Evolutionary conservation across 2,329 filamentous ascomycete species (phyloP).

Genomic region (Fonsecaea erecta): DNA sequence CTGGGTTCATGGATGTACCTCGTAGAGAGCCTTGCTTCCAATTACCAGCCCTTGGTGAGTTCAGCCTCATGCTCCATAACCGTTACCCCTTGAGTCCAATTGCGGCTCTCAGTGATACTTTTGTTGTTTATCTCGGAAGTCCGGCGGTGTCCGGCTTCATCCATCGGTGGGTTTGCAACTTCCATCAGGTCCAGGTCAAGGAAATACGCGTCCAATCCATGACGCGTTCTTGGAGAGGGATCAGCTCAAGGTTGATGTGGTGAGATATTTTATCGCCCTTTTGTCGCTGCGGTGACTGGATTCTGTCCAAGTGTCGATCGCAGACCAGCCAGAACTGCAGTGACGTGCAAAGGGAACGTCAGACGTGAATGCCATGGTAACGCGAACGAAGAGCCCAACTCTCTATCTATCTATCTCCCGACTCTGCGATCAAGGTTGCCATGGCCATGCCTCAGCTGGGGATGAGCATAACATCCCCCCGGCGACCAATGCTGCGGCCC

Average conservation of each 20-base stretch:
- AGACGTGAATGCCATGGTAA: background rate
- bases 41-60: constrained; percentile 14
- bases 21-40: constrained; percentile 2
- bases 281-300: background rate
- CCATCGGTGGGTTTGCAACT: too few relatives aligned
- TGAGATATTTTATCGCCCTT: background rate
- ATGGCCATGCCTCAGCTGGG: background rate
- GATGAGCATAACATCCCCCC: background rate
- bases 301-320: background rate
- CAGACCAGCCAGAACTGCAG: background rate
- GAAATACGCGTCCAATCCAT: background rate
- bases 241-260: background rate
- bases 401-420: background rate
- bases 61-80: constrained; percentile 8
- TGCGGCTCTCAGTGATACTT: background rate
- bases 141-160: background rate
- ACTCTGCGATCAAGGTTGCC: background rate
- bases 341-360: background rate
- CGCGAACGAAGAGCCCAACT: background rate
- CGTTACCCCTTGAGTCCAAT: too few relatives aligned
- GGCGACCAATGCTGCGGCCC: background rate
- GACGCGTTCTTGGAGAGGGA: background rate
- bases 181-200: too few relatives aligned
- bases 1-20: background rate
- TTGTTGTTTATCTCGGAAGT: background rate